Percentiles rank a stretch among this genome's conserved stretches.
phyloP scores from a whole-genome alignment of 2,329 filamentous ascomycete species.

The Fusarium sp. region DNA sequence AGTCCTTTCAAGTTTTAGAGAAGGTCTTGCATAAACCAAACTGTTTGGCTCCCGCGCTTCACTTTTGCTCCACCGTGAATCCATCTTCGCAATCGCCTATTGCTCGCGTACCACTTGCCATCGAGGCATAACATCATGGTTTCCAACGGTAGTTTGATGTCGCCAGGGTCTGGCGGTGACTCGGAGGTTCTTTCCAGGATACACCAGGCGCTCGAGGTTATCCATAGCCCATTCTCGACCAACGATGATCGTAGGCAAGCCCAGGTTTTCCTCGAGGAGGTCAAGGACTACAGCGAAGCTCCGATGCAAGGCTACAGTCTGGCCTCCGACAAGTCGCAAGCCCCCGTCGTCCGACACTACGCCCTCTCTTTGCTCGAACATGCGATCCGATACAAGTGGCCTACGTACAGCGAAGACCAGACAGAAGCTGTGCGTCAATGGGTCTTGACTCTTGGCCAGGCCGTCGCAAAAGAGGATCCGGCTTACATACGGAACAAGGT shows the following conservation, averaged over 20 bases:
- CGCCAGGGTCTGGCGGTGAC: conserved; percentile 52
- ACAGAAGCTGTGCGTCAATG: conserved; percentile 76
- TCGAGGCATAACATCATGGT: conserved; percentile 47
- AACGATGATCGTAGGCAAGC: conserved; percentile 87
- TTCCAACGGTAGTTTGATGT: conserved; percentile 51
- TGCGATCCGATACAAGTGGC: conserved; percentile 86
- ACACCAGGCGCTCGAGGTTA: conserved; percentile 84
- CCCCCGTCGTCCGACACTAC: conserved; percentile 89
- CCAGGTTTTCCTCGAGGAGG: conserved; percentile 83
- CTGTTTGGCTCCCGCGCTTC: conserved; percentile 25
- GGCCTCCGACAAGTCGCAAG: conserved; percentile 78
- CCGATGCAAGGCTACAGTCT: conserved; percentile 87
- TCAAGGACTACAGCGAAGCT: conserved; percentile 83
- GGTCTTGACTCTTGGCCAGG: conserved; percentile 81
- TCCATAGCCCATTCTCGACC: conserved; percentile 83
- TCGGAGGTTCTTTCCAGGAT: conserved; percentile 72
- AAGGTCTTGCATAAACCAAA: conserved; percentile 38
- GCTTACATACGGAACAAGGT: conserved; percentile 92
- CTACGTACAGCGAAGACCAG: conserved; percentile 76
- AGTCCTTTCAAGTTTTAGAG: conserved; percentile 14
- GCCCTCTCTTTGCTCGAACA: conserved; percentile 92
- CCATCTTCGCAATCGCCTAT: conserved; percentile 18
- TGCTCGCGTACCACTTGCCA: conserved; percentile 17
- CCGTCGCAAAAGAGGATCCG: conserved; percentile 77
- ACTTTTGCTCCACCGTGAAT: conserved; percentile 22